Conservation (phyloP, 2,329 filamentous ascomycete species). For the Aspergillus felis region DNA sequence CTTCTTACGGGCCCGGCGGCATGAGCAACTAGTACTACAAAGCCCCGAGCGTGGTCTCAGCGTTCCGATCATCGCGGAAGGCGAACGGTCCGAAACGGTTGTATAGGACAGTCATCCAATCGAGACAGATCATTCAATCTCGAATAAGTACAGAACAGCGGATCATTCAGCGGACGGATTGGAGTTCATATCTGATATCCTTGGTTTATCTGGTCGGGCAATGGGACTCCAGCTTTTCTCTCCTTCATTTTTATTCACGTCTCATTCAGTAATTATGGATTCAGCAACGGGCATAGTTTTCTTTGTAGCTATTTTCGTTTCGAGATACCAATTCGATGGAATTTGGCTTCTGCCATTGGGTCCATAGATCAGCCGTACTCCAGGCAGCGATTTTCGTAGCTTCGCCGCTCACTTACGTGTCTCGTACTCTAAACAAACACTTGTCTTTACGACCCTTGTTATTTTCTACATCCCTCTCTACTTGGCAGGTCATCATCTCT, state of each 20-base stretch:
- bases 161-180: neutral
- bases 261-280: constrained; percentile 5
- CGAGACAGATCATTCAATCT: neutral
- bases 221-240: neutral
- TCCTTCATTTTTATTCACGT: constrained; percentile 4
- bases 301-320: constrained; percentile 14
- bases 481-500: neutral
- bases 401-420: neutral
- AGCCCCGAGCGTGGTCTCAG: constrained; percentile 85
- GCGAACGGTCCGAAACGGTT: constrained; percentile 72
- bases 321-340: constrained; percentile 24
- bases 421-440: neutral
- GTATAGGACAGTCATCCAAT: constrained; percentile 49
- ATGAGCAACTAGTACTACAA: constrained; percentile 89
- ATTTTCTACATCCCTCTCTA: neutral
- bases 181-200: neutral
- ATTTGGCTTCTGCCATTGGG: neutral
- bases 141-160: neutral
- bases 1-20: constrained; percentile 79
- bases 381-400: neutral
- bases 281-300: constrained; percentile 6
- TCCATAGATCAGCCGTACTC: neutral
- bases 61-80: constrained; percentile 80
- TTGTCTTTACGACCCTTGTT: neutral
- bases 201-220: neutral